These are phyloP conservation scores for Geranium rotundifolium DNA, from an alignment of 345 rosid genomes.

Conservation along the genomic window DNA sequence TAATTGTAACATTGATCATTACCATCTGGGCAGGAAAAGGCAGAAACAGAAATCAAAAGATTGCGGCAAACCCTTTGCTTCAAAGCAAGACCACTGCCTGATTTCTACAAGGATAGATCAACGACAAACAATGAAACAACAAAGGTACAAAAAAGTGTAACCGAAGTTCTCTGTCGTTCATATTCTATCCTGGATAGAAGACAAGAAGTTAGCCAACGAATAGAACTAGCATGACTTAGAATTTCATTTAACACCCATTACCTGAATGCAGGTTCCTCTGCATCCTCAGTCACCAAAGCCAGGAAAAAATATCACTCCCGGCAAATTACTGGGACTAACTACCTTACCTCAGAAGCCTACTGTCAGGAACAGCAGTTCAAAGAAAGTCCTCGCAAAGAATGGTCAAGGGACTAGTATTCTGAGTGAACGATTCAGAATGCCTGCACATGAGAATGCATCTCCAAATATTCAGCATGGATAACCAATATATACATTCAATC, in stretches of 20 bases:
- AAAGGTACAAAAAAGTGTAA: neutral
- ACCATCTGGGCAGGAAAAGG: conserved; percentile 5
- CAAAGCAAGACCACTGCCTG: conserved; percentile 2
- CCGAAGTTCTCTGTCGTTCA: neutral
- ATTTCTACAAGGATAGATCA: conserved; percentile 2
- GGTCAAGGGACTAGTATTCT: conserved; percentile 13
- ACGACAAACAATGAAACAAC: conserved; percentile 5
- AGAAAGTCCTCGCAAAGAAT: conserved; percentile 19
- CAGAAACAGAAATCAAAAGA: conserved; percentile 6
- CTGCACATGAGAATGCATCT: conserved; percentile 24
- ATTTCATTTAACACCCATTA: no score
- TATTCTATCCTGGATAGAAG: conserved; percentile 11
- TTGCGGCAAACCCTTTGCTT: conserved; percentile 11
- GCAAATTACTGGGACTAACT: conserved; percentile 7
- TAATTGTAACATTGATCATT: neutral
- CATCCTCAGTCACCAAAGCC: conserved; percentile 16
- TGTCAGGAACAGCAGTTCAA: conserved; percentile 14
- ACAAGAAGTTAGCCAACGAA: conserved; percentile 6
- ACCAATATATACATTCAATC: neutral
- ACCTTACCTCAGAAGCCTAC: conserved; percentile 19
- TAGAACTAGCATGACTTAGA: neutral
- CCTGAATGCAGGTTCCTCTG: no score
- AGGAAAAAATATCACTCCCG: conserved; percentile 9
- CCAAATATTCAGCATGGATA: conserved; percentile 24
- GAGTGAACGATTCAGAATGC: conserved; percentile 10